Conservation (phyloP, 2,329 filamentous ascomycete species). For the Knufia fluminis region DNA sequence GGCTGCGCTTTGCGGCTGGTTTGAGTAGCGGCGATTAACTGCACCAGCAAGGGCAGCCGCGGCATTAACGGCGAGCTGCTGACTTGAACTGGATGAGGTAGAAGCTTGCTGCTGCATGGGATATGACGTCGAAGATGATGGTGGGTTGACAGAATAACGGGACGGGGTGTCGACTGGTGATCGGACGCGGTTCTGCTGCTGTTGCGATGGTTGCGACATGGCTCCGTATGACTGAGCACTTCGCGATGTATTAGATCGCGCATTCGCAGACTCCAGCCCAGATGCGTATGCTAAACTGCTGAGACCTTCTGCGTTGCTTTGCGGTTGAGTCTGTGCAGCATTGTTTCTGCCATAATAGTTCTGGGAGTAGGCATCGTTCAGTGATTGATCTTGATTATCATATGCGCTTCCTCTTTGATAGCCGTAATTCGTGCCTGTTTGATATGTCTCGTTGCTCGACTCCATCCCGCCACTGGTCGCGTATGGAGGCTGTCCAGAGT, state of each 20-base stretch:
- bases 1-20: conserved; percentile 7
- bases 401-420: conserved; percentile 8
- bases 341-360: background rate
- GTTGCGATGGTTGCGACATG: background rate
- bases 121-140: conserved; percentile 2
- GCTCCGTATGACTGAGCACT: background rate
- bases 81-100: conserved; percentile 10
- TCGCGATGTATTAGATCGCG: background rate
- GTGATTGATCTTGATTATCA: background rate
- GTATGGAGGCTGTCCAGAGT: conserved; percentile 13
- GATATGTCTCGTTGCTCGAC: conserved; percentile 2
- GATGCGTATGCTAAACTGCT: conserved; percentile 23
- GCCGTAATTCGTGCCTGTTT: conserved; percentile 9
- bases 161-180: conserved; percentile 8
- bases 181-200: conserved; percentile 9
- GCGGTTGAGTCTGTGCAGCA: background rate
- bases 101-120: conserved; percentile 9
- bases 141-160: background rate
- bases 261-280: conserved; percentile 15
- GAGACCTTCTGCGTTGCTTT: conserved; percentile 15
- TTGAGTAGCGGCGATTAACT: conserved; percentile 14
- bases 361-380: conserved; percentile 4
- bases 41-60: conserved; percentile 17
- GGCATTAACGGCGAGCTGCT: conserved; percentile 12
- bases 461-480: conserved; percentile 11